A percentile compares a stretch with the other conserved stretches of the same genome.
Evolutionary conservation across 441 rosid genomes (phyloP).

Genomic region (Theobroma grandiflorum): DNA sequence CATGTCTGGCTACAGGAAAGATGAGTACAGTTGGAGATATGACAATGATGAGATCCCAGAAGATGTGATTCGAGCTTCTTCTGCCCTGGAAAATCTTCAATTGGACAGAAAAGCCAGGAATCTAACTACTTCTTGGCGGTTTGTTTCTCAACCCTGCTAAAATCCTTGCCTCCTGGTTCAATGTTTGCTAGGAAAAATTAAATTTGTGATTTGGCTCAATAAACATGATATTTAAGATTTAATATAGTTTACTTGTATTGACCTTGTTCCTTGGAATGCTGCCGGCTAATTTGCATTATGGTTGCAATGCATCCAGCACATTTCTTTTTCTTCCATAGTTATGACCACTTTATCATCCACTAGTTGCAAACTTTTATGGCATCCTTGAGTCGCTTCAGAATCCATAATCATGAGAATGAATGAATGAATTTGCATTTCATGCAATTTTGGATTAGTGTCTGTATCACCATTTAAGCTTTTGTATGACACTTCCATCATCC

Average conservation of each 20-base stretch:
- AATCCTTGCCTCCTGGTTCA: not conserved
- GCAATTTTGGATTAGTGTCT: not conserved
- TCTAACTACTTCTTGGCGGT: slow-evolving; percentile 94
- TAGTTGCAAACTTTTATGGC: not conserved
- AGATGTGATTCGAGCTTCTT: slow-evolving; percentile 78
- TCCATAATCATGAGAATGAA: not conserved
- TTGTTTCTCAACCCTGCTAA: slow-evolving; percentile 32
- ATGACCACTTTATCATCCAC: not conserved
- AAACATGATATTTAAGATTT: not conserved
- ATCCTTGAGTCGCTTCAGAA: not conserved
- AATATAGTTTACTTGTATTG: not conserved
- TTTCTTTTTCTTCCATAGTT: not conserved
- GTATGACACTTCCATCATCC: not conserved
- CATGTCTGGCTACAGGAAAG: slow-evolving; percentile 77
- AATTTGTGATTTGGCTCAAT: not conserved
- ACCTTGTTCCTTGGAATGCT: not conserved
- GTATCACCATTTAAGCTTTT: not conserved
- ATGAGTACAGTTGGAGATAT: slow-evolving; percentile 85
- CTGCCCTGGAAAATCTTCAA: slow-evolving; percentile 94
- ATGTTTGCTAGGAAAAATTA: not conserved
- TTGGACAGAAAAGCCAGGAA: slow-evolving; percentile 93
- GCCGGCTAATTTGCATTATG: not conserved
- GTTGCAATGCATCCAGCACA: not conserved
- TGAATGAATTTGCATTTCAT: not conserved
- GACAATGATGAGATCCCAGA: slow-evolving; percentile 72